Conservation (phyloP, 306 rosid species). For the Inga leiocalycina region DNA sequence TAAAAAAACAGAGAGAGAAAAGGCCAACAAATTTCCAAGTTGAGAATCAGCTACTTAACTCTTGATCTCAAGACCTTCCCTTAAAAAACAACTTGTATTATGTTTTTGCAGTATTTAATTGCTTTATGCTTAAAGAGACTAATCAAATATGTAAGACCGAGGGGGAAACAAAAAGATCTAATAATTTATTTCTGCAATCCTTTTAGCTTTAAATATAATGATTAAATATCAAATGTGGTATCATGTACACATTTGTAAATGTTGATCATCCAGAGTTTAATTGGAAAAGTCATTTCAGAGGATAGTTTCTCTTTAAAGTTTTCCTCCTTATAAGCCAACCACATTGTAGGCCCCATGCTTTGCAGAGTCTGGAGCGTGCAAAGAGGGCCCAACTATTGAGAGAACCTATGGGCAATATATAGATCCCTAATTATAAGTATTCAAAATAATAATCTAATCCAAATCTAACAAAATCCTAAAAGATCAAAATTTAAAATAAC, state of each 20-base stretch:
- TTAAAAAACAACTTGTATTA: not conserved
- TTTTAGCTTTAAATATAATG: not conserved
- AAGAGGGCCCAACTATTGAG: not conserved
- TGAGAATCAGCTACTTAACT: not conserved
- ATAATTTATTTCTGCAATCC: not conserved
- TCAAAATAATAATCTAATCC: not conserved
- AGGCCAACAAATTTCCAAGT: not conserved
- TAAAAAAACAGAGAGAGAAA: not conserved
- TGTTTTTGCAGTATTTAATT: not conserved
- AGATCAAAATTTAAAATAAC: not conserved
- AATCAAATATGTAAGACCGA: not conserved
- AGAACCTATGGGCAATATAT: not conserved
- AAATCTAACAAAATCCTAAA: not conserved
- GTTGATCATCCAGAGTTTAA: not conserved
- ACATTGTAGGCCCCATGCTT: not conserved
- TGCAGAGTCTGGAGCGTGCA: not conserved
- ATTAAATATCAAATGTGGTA: not conserved
- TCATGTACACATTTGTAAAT: not conserved
- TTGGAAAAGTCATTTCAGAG: slow-evolving; percentile 11
- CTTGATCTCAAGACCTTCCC: not conserved
- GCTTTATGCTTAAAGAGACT: not conserved
- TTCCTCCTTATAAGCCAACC: slow-evolving; percentile 14
- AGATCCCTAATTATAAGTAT: not conserved
- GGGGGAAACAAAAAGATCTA: not conserved
- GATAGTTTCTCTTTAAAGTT: not conserved